phyloP scores from a whole-genome alignment of 306 rosid species.

The Geum urbanum region DNA sequence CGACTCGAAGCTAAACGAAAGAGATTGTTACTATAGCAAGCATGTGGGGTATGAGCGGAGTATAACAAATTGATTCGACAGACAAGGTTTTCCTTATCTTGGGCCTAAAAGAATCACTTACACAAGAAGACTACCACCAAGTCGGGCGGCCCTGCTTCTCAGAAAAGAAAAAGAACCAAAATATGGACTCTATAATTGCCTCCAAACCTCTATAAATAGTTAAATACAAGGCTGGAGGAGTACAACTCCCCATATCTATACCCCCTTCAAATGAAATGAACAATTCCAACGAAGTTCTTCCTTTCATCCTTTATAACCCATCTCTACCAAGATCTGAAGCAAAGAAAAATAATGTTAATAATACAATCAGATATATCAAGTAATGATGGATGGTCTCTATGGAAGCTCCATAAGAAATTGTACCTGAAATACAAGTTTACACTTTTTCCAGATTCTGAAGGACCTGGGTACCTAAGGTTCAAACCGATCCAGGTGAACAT shows the following conservation, averaged over 20 bases:
- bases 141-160: background rate
- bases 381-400: background rate
- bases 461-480: constrained; percentile 25
- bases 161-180: background rate
- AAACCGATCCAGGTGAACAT: constrained; percentile 33
- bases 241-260: background rate
- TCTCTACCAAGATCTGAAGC: constrained; percentile 32
- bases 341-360: constrained; percentile 17
- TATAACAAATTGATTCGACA: too few species aligned
- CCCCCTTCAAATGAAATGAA: constrained; percentile 29
- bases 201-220: background rate
- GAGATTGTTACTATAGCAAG: too few species aligned
- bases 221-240: background rate
- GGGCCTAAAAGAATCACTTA: background rate
- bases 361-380: constrained; percentile 13
- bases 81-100: background rate
- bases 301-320: constrained; percentile 20
- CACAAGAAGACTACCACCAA: background rate
- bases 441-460: constrained; percentile 26
- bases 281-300: constrained; percentile 26
- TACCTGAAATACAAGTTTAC: constrained; percentile 34
- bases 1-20: too few species aligned
- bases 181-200: background rate
- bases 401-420: constrained; percentile 10
- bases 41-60: background rate